Evolutionary conservation across 1,284 basidiomycete genomes (phyloP).

Genomic region (Cystobasidium slooffiae): DNA sequence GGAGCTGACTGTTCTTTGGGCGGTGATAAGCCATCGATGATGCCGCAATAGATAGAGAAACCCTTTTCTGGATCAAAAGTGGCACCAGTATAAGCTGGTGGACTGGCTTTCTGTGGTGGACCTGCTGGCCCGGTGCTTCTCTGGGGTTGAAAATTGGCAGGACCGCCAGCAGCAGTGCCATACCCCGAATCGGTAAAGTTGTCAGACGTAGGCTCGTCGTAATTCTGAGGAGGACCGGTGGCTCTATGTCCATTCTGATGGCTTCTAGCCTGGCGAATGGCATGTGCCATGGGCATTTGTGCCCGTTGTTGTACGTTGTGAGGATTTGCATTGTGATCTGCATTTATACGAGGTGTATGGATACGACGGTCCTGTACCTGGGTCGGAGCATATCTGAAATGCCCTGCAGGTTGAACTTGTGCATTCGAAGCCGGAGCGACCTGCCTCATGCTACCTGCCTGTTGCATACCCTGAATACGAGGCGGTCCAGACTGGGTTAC

Average conservation of each 20-base stretch:
- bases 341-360: no score
- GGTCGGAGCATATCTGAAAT: no score
- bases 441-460: no score
- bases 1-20: background rate
- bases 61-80: background rate
- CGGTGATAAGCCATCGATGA: background rate
- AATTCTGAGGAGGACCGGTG: background rate
- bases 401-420: no score
- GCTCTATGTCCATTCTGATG: background rate
- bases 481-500: background rate
- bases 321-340: no score
- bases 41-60: background rate
- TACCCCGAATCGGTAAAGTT: slow-evolving; percentile 4
- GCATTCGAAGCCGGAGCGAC: no score
- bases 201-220: background rate
- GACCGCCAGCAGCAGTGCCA: background rate
- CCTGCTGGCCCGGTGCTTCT: no score
- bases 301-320: no score
- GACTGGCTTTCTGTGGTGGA: background rate
- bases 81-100: background rate
- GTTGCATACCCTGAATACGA: no score
- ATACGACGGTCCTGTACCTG: no score
- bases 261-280: background rate
- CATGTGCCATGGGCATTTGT: no score
- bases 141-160: no score